phyloP scores from a whole-genome alignment of 805 yeast genomes.

The Monosporozyma servazzii region DNA sequence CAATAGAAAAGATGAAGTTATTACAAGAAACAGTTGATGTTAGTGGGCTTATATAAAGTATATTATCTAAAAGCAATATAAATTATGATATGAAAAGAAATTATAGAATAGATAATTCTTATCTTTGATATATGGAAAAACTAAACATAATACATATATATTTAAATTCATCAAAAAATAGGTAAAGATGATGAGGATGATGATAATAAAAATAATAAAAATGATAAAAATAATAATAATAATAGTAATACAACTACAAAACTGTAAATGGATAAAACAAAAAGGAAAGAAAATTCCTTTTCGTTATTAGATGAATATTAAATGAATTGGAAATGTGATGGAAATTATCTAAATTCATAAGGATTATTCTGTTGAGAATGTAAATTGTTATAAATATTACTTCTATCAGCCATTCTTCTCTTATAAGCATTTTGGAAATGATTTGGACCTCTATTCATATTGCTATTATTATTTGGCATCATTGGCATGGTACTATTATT shows the following conservation, averaged over 20 bases:
- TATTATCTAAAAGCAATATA: not conserved
- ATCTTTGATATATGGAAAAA: no score
- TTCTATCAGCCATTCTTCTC: conserved; percentile 25
- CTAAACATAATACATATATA: no score
- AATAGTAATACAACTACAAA: not conserved
- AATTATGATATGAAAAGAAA: not conserved
- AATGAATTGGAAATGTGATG: not conserved
- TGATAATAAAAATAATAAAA: not conserved
- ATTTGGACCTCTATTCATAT: conserved; percentile 2
- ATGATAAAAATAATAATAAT: not conserved
- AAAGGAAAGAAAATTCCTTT: not conserved
- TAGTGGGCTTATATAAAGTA: not conserved
- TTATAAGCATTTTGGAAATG: conserved; percentile 35
- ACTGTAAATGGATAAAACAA: not conserved
- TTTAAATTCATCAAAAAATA: no score
- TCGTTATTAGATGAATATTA: not conserved
- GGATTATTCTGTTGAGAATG: conserved; percentile 38
- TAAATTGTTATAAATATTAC: conserved; percentile 17
- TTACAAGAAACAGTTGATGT: not conserved
- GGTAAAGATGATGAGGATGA: no score
- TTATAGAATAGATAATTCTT: no score
- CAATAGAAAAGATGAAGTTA: not conserved
- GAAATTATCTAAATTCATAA: conserved; percentile 31
- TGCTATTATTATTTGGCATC: conserved; percentile 4
- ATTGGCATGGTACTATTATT: conserved; percentile 1